phyloP scores from a whole-genome alignment of 805 yeast genomes.

The Hanseniaspora singularis region DNA sequence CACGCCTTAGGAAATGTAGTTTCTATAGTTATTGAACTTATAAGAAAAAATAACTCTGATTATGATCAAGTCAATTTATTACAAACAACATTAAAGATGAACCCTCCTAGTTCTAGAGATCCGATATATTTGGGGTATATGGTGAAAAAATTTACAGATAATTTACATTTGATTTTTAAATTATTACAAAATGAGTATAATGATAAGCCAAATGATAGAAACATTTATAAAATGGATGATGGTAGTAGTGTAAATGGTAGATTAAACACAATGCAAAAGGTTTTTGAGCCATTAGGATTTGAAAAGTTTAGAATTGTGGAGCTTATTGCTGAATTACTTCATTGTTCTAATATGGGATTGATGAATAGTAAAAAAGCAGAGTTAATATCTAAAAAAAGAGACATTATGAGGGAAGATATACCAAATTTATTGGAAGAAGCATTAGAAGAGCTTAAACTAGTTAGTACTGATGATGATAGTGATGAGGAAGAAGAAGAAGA shows the following conservation, averaged over 20 bases:
- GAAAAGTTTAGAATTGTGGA: conserved; percentile 86
- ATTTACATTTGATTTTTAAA: conserved; percentile 39
- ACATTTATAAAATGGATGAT: conserved; percentile 18
- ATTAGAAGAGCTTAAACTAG: conserved; percentile 23
- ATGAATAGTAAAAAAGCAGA: conserved; percentile 69
- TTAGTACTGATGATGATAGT: neutral
- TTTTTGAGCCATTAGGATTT: conserved; percentile 67
- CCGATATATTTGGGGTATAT: conserved; percentile 81
- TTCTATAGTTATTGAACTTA: conserved; percentile 82
- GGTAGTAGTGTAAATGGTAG: conserved; percentile 22
- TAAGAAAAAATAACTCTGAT: conserved; percentile 90
- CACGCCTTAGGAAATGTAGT: conserved; percentile 83
- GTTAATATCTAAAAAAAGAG: conserved; percentile 55
- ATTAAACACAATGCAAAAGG: conserved; percentile 52
- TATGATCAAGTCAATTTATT: conserved; percentile 77
- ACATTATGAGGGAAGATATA: conserved; percentile 48
- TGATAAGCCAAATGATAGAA: conserved; percentile 14
- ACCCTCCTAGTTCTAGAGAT: conserved; percentile 83
- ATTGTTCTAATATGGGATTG: conserved; percentile 93
- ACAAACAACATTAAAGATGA: conserved; percentile 59
- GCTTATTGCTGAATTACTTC: conserved; percentile 82
- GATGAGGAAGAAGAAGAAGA: conserved; percentile 13
- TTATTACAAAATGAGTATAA: conserved; percentile 6
- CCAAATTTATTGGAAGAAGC: conserved; percentile 29
- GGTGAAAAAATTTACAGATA: conserved; percentile 58